These are phyloP conservation scores for Ensete glaucum DNA, from an alignment of 176 grass and related monocot genomes.

Conservation along the genomic window DNA sequence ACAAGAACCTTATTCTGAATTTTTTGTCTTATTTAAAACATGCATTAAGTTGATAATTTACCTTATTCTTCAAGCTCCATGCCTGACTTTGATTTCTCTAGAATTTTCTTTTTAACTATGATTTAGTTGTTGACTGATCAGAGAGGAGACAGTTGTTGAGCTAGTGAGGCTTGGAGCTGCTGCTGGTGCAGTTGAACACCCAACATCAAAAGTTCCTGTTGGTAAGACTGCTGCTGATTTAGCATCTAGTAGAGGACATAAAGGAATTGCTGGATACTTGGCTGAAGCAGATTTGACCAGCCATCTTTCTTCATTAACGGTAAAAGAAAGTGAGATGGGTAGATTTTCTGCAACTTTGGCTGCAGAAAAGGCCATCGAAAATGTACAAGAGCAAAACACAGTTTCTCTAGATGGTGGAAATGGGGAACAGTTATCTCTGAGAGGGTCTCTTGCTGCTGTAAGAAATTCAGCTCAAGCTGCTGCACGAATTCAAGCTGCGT, in stretches of 20 bases:
- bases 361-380: slow-evolving; percentile 39
- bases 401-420: neutral
- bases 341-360: slow-evolving; percentile 39
- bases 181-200: slow-evolving; percentile 60
- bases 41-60: too few species aligned
- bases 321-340: slow-evolving; percentile 40
- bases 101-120: neutral
- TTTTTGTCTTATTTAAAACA: too few species aligned
- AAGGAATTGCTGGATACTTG: slow-evolving; percentile 76
- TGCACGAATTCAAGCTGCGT: slow-evolving; percentile 50
- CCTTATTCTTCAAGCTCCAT: neutral
- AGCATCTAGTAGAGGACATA: slow-evolving; percentile 65
- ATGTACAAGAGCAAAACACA: slow-evolving; percentile 17
- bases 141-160: slow-evolving; percentile 55
- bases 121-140: neutral
- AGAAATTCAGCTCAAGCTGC: slow-evolving; percentile 62
- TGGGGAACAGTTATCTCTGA: slow-evolving; percentile 13
- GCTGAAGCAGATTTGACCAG: slow-evolving; percentile 81
- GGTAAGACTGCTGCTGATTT: slow-evolving; percentile 68
- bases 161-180: slow-evolving; percentile 57
- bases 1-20: too few species aligned
- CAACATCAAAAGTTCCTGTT: slow-evolving; percentile 52
- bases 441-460: slow-evolving; percentile 47
- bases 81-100: neutral
- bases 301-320: slow-evolving; percentile 51